Percentiles rank a stretch among this genome's conserved stretches.
phyloP scores from a whole-genome alignment of 2,329 filamentous ascomycete genomes.

The Colletotrichum australisinense region DNA sequence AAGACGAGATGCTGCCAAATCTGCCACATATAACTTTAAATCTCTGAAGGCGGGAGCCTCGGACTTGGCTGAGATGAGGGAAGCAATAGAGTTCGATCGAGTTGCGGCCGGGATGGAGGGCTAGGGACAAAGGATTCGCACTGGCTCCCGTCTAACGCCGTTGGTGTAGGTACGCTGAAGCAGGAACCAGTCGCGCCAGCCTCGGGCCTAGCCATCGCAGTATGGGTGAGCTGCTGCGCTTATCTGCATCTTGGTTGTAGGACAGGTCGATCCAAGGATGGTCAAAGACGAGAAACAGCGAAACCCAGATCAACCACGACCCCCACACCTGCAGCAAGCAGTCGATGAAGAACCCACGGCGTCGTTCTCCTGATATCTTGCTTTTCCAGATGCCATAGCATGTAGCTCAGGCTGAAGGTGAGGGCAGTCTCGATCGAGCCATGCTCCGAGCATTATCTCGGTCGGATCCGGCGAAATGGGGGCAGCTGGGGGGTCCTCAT shows the following conservation, averaged over 20 bases:
- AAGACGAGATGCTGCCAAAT: neutral
- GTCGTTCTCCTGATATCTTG: neutral
- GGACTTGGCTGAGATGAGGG: constrained; percentile 14
- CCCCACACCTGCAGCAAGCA: neutral
- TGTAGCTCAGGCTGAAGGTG: neutral
- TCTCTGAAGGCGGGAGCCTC: constrained; percentile 24
- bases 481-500: neutral
- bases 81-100: constrained; percentile 14
- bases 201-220: neutral
- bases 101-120: neutral
- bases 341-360: neutral
- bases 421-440: neutral
- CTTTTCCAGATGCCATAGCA: neutral
- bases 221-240: neutral
- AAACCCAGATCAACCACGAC: neutral
- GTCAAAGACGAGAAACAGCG: neutral
- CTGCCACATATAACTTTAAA: constrained; percentile 8
- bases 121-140: constrained; percentile 3
- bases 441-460: neutral
- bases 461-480: constrained; percentile 5
- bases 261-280: neutral
- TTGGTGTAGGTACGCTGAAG: constrained; percentile 1
- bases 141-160: neutral
- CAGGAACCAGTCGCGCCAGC: neutral
- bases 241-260: neutral